Conservation (phyloP, 352 stramenopile species). For the Pythium diclinum region DNA sequence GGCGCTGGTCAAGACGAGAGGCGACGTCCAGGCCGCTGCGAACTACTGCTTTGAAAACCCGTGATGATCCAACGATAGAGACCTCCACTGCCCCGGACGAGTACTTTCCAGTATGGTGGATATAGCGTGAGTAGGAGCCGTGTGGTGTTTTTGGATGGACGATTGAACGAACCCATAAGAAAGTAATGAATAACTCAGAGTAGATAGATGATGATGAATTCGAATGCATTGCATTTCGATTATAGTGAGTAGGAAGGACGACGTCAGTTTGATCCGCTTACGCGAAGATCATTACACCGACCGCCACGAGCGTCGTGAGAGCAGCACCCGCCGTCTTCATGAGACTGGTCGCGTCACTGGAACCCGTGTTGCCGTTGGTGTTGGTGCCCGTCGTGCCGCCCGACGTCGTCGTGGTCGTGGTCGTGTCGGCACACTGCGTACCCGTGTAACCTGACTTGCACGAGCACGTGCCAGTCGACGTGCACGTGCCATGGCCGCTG, state of each 20-base stretch:
- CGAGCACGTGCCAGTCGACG: conserved; percentile 39
- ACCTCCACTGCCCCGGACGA: background rate
- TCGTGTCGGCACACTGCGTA: conserved; percentile 42
- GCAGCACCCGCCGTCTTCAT: conserved; percentile 23
- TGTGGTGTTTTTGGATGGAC: conserved; percentile 1
- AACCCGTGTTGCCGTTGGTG: background rate
- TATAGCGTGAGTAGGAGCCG: background rate
- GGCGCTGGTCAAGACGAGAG: conserved; percentile 47
- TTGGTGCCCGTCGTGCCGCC: background rate
- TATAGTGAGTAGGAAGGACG: background rate
- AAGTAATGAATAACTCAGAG: conserved; percentile 4
- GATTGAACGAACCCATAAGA: background rate
- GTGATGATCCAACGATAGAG: background rate
- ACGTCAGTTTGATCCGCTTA: conserved; percentile 10
- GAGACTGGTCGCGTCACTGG: background rate
- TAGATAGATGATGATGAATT: background rate
- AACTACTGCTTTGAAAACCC: conserved; percentile 64
- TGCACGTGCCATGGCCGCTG: conserved; percentile 53
- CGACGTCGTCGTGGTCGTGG: conserved; percentile 1
- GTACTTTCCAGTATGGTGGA: background rate
- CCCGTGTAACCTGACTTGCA: conserved; percentile 64
- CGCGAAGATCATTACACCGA: conserved; percentile 36
- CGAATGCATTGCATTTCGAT: background rate
- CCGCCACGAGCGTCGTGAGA: conserved; percentile 1
- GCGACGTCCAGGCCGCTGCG: conserved; percentile 59